A percentile compares a stretch with the other conserved stretches of the same genome.
phyloP scores from a whole-genome alignment of 257 asterid species.

The Salvia miltiorrhiza region DNA sequence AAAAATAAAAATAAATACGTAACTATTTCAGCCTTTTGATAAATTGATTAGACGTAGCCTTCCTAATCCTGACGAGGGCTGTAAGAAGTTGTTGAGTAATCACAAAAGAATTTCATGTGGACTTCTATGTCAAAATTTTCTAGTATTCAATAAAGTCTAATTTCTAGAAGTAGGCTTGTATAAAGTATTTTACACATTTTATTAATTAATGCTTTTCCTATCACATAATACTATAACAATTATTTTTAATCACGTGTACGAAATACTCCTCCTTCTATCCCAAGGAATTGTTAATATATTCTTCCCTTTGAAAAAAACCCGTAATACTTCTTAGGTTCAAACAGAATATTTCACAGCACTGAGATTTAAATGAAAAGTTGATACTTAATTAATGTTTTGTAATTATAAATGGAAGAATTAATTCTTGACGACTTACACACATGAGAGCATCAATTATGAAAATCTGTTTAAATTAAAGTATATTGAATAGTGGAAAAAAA shows the following conservation, averaged over 20 bases:
- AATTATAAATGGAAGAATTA: too few relatives aligned
- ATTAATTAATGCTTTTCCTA: background rate
- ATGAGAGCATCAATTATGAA: background rate
- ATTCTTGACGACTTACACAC: background rate
- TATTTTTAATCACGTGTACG: background rate
- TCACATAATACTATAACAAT: background rate
- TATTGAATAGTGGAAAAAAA: too few relatives aligned
- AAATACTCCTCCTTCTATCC: background rate
- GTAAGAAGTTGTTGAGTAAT: background rate
- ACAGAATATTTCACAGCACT: background rate
- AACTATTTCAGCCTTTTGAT: background rate
- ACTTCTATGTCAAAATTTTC: background rate
- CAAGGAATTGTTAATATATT: background rate
- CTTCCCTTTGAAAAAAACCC: too few relatives aligned
- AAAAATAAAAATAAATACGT: too few relatives aligned
- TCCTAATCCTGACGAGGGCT: background rate
- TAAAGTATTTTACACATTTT: background rate
- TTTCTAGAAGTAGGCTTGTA: background rate
- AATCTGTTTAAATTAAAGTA: too few relatives aligned
- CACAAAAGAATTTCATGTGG: background rate
- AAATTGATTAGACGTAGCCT: background rate
- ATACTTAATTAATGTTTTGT: background rate
- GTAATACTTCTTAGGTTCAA: too few relatives aligned
- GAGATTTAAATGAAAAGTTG: background rate
- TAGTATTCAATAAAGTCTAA: background rate